Evolutionary conservation across 441 rosid genomes (phyloP).

Genomic region (Syzygium malaccense): DNA sequence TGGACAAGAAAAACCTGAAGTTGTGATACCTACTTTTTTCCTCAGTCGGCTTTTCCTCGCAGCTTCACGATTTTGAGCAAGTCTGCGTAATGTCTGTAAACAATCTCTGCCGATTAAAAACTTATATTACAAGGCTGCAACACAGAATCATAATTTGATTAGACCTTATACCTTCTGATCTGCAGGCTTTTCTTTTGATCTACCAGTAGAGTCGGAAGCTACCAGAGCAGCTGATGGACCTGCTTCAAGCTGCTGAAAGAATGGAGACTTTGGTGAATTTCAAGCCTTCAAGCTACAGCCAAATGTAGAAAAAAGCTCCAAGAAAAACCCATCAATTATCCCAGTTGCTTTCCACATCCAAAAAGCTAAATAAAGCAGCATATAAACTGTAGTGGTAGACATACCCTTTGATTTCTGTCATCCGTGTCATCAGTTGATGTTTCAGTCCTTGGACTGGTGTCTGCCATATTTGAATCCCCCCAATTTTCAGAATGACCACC

Average conservation of each 20-base stretch:
- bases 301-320: background rate
- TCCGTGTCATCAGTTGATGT: conserved; percentile 13
- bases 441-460: conserved; percentile 21
- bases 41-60: background rate
- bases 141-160: background rate
- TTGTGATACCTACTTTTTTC: background rate
- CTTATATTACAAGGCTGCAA: background rate
- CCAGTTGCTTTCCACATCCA: background rate
- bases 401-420: conserved; percentile 10
- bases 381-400: background rate
- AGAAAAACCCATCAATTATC: background rate
- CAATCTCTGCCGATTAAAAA: background rate
- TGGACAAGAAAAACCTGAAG: background rate
- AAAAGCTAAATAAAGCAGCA: background rate
- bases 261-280: background rate
- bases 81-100: background rate
- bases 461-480: conserved; percentile 17
- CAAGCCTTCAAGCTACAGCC: background rate
- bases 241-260: background rate
- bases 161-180: conserved; percentile 1
- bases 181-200: background rate
- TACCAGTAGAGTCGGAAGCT: background rate
- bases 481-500: conserved; percentile 5
- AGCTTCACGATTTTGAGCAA: conserved; percentile 4
- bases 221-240: background rate